These are phyloP conservation scores for Allantophomopsis lycopodina DNA, from an alignment of 2,329 filamentous ascomycete species.

Conservation along the genomic window DNA sequence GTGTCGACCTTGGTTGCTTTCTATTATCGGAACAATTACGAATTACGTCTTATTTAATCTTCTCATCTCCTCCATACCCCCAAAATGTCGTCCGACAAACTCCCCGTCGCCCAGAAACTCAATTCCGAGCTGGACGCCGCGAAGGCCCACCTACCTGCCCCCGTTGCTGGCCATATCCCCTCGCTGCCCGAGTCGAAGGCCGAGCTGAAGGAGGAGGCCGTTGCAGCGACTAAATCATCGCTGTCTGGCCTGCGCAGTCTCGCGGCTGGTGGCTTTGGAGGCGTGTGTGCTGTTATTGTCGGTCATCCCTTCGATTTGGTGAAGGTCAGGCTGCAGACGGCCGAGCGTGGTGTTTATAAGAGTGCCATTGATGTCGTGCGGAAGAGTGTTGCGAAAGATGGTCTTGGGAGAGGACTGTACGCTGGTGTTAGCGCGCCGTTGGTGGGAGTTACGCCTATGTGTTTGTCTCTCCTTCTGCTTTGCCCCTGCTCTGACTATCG, in stretches of 20 bases:
- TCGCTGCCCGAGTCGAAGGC: conserved; percentile 18
- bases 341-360: no score
- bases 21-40: no score
- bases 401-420: conserved; percentile 69
- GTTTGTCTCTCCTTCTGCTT: conserved; percentile 29
- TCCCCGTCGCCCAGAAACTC: background rate
- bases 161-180: conserved; percentile 14
- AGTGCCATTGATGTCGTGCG: conserved; percentile 57
- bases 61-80: no score
- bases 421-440: conserved; percentile 93
- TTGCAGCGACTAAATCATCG: conserved; percentile 15
- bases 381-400: conserved; percentile 80
- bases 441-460: conserved; percentile 97
- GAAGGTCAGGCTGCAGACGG: no score
- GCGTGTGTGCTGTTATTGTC: conserved; percentile 85
- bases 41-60: no score
- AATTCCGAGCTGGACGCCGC: background rate
- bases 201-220: conserved; percentile 16
- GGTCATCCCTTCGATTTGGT: conserved; percentile 86
- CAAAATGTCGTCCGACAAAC: no score
- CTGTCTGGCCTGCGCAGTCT: conserved; percentile 64
- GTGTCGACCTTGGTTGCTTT: no score
- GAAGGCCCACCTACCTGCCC: conserved; percentile 7
- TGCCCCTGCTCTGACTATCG: background rate
- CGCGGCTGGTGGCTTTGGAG: conserved; percentile 81